Base-by-base conservation (phyloP, 2,329 filamentous ascomycete species). In the Bipolaris gigantea region DNA sequence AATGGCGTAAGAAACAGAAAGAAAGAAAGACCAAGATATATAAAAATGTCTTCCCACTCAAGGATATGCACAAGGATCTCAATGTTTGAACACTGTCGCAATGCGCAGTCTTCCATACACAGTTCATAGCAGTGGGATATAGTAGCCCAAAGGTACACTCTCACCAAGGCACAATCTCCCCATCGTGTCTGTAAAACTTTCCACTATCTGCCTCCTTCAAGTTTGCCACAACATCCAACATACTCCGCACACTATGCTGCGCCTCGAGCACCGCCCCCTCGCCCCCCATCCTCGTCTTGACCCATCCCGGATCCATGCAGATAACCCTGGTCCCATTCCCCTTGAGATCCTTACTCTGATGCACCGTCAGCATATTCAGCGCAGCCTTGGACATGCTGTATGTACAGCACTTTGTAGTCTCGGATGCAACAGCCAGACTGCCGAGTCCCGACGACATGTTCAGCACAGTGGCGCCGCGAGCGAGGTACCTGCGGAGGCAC, bases 271-370 rank as follows among this genome's bases (percentile, higher is more conserved):
- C 65, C 23, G 75, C 75, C 3, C 73, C 73, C 34, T 75, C 72
- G 0, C 76, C 77, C 2, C 77, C 77, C 70, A 79, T 75, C 55
- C 75, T 70, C 19, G 76, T 79, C 71, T 75, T 73, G 5, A 79
- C 75, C 76, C 76, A 78, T 6, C 77, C 77, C 0, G 77, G 77
- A 66, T 79, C 75, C 73, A 77, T 75, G 44, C 70, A 70, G 19
- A 77, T 65, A 9, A 76, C 74, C 15, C 67, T 68, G 0, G 61
- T 46, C 0, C 61, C 61, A 7, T 60, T 67, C 5, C 35, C 39
- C 61, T 69, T 67, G 52, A 78, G 59, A 50, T 73, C 70, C 25
- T 69, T 68, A 18, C 73, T 71, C 61, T 79, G 76, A 50, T 76
- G 76, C 52, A 77, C 59, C 21, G 72, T 76, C 53, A 79, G 60